Base-by-base conservation (phyloP, 495 filamentous ascomycete species). In the Aspergillus ellipticus region DNA sequence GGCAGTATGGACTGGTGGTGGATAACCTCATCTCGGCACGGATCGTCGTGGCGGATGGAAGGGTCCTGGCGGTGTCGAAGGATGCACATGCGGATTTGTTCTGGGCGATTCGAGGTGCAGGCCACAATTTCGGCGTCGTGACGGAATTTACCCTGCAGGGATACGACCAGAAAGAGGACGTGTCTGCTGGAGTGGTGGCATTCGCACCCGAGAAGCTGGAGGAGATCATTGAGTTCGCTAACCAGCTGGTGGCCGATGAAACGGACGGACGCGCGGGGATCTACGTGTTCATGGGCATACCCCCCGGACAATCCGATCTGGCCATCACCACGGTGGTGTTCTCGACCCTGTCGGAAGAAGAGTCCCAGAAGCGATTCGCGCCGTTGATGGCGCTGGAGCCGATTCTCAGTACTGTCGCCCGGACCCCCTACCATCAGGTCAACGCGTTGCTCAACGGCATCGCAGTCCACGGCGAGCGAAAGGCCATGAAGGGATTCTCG, bases 401-500 rank as follows among this genome's bases (percentile, higher is more conserved):
- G 8, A 53, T 75, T 6, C 51, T 65, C 2, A 75, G 79, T 56
- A 72, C 65, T 6, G 52, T 74, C 11, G 56, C 52, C 13, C 69
- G 67, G 68, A 67, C 75, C 28, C 75, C 79, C 0, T 82, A 81
- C 59, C 50, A 57, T 10, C 37, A 67, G 28, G 56, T 77, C 29
- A 83, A 83, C 53, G 54, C 62, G 2, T 57, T 81, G 4, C 71
- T 71, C 52, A 72, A 63, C 58, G 72, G 64, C 51, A 79, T 69
- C 53, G 67, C 74, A 1, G 70, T 65, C 0, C 69, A 73, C 46
- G 74, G 74, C 6, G 70, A 64, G 39, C 70, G 74, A 13, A 73
- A 77, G 39, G 67, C 72, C 0, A 74, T 78, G 53, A 82, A 79
- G 51, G 79, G 77, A 0, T 65, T 80, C n/a, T 74, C 75, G 31